Evolutionary conservation across 2,329 filamentous ascomycete genomes (phyloP).

Genomic region (Simplicillium aogashimaense): DNA sequence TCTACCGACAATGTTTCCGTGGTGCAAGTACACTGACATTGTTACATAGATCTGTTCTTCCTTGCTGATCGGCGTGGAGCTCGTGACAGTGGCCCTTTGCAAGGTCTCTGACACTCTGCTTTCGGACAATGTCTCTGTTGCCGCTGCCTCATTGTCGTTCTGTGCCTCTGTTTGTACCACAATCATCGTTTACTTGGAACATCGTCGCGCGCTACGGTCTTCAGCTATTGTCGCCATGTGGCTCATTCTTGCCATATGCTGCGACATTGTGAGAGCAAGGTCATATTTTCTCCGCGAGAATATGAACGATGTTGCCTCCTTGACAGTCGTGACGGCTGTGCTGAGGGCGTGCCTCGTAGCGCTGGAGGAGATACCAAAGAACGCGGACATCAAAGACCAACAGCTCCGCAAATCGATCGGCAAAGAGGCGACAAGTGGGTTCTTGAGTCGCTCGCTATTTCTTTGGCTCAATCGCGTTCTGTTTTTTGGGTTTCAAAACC

Average conservation of each 20-base stretch:
- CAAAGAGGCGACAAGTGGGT: constrained; percentile 12
- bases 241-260: constrained; percentile 19
- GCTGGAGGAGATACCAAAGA: constrained; percentile 23
- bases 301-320: constrained; percentile 12
- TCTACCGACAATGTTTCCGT: background rate
- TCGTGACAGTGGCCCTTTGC: background rate
- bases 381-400: too few relatives aligned
- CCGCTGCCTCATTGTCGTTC: background rate
- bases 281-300: constrained; percentile 21
- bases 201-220: constrained; percentile 19
- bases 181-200: constrained; percentile 22
- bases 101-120: background rate
- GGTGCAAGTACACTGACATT: background rate
- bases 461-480: constrained; percentile 6
- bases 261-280: constrained; percentile 21
- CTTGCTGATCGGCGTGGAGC: background rate
- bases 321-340: constrained; percentile 16
- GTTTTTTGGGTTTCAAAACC: constrained; percentile 4
- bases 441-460: constrained; percentile 9
- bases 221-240: constrained; percentile 21
- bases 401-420: constrained; percentile 2
- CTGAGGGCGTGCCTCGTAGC: constrained; percentile 18
- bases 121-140: background rate
- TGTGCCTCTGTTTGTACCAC: constrained; percentile 10
- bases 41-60: background rate